Base-by-base conservation (phyloP, 1,284 basidiomycete genomes). In the Megacollybia platyphylla region DNA sequence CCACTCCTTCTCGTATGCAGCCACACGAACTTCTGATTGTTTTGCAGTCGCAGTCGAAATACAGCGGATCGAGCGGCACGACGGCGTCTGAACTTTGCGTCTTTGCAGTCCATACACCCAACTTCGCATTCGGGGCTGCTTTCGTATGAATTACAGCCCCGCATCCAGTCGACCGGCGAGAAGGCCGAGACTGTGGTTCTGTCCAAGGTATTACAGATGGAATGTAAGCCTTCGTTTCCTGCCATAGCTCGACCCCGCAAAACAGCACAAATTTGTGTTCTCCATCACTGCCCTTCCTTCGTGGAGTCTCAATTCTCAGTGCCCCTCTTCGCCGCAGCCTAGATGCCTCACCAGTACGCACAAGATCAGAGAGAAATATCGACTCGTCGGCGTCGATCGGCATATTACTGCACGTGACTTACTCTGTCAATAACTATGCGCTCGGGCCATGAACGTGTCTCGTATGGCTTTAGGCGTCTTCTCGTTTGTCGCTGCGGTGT, bases 241-340 rank as follows among this genome's bases (percentile, higher is more conserved):
- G 44, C 11, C 18, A 44, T 26, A 37, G 35, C 29, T 4, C 42
- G 43, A 7, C 40, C 40, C 32, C 37, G 27, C 10, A 37, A 34
- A 20, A 44, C 40, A 17, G 40, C 43, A 38, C 17, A 36, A 26
- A 20, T n/a, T 30, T 46, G 45, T 20, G 18, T 27, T 24, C 13
- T 4, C 11, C 26, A 26, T 42, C 30, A 5, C 37, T 38, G 36
- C 20, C 29, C 28, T 42, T 5, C 8, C 8, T 9, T 39, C 31
- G 44, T n/a, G 27, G 30, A 44, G 74, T 72, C 56, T 79, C 77
- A 34, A 80, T 61, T 30, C 77, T 66, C 65, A 84, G 71, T 40
- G 81, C 81, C 17, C 81, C 81, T 50, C 81, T 60, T 44, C 81
- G 63, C n/a, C 82, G 69, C 31, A 85, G 58, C 5, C 82, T 65